Conservation (phyloP, 495 filamentous ascomycete genomes). For the Hypoxylon fragiforme region DNA sequence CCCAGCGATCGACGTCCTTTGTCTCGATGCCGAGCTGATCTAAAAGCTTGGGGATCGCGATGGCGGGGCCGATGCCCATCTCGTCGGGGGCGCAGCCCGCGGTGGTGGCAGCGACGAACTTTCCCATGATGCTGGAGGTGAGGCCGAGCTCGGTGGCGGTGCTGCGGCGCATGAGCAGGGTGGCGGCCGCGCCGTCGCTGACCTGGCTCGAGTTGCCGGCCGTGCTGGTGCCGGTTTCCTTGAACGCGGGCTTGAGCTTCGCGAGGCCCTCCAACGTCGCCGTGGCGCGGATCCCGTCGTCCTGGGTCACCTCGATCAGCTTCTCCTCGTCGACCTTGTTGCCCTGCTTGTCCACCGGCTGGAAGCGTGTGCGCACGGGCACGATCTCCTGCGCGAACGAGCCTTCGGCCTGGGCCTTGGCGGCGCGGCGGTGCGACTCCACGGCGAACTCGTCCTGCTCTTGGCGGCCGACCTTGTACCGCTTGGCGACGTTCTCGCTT, state of each 20-base stretch:
- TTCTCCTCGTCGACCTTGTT: constrained; percentile 56
- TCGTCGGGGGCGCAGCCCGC: constrained; percentile 83
- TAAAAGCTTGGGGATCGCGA: constrained; percentile 83
- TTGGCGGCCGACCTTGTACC: constrained; percentile 71
- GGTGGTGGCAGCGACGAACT: constrained; percentile 74
- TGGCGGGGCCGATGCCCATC: constrained; percentile 88
- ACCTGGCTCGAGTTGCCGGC: constrained; percentile 89
- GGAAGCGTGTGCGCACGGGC: constrained; percentile 65
- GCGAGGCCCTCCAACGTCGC: constrained; percentile 70
- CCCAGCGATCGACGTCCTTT: constrained; percentile 83
- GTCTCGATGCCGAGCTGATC: constrained; percentile 62
- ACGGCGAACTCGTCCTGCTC: constrained; percentile 87
- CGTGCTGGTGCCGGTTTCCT: constrained; percentile 69
- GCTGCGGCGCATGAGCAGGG: constrained; percentile 79
- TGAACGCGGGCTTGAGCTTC: constrained; percentile 84
- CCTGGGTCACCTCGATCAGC: constrained; percentile 62
- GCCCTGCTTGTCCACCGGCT: constrained; percentile 64
- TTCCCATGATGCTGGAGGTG: constrained; percentile 67
- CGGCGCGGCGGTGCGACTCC: constrained; percentile 70
- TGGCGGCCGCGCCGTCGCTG: constrained; percentile 83
- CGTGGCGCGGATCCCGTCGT: constrained; percentile 78
- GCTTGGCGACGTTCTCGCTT: constrained; percentile 82
- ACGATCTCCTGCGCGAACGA: constrained; percentile 79
- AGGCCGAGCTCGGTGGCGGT: constrained; percentile 78
- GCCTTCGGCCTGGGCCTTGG: constrained; percentile 66